These are phyloP conservation scores for Flaveria trinervia DNA, from an alignment of 129 eudicot species.

Conservation along the genomic window DNA sequence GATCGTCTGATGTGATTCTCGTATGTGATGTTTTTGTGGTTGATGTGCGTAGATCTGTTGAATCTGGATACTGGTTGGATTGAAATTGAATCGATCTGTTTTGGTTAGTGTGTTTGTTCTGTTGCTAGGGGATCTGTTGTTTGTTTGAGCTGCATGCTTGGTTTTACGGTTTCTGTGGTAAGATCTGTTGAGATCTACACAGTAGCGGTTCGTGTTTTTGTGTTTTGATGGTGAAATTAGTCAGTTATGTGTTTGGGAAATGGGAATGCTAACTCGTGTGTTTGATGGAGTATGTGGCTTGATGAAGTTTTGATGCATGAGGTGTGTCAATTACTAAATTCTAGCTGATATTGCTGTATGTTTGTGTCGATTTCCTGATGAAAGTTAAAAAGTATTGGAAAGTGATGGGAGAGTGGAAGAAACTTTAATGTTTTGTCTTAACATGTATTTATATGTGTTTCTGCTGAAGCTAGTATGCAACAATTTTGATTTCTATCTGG, in stretches of 20 bases:
- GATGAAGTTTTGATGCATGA: background rate
- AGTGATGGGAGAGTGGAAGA: background rate
- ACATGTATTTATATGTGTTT: background rate
- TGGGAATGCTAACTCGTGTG: background rate
- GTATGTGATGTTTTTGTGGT: too few relatives aligned
- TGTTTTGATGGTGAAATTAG: background rate
- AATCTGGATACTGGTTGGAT: background rate
- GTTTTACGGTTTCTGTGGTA: background rate
- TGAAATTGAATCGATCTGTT: background rate
- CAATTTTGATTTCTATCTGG: too few relatives aligned
- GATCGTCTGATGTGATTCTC: constrained; percentile 5
- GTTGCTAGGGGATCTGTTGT: background rate
- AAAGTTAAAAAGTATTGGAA: background rate
- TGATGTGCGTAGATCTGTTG: constrained; percentile 13
- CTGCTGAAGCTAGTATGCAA: background rate
- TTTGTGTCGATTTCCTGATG: background rate
- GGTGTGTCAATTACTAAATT: background rate
- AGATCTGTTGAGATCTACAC: constrained; percentile 16
- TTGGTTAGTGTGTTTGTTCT: constrained; percentile 2
- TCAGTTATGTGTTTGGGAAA: background rate
- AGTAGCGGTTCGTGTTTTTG: background rate
- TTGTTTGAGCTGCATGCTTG: constrained; percentile 8
- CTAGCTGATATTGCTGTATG: background rate
- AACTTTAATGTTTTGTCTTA: background rate
- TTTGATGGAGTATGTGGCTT: background rate